phyloP scores from a whole-genome alignment of 1,284 basidiomycete species.

The Cutaneotrichosporon mucoides region DNA sequence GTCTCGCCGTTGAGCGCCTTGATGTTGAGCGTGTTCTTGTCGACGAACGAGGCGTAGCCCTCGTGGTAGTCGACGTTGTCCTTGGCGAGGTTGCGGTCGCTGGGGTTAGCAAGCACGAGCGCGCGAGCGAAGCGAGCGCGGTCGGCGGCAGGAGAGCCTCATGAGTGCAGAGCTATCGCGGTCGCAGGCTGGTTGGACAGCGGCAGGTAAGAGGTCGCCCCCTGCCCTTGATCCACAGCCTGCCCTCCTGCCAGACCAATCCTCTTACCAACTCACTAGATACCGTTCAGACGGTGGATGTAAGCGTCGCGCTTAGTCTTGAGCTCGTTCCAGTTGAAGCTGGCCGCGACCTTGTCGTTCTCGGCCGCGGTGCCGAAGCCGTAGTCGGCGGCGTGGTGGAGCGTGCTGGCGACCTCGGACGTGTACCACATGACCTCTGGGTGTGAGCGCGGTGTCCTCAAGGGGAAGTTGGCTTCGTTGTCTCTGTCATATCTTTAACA shows the following conservation, averaged over 20 bases:
- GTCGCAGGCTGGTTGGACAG: too few species aligned
- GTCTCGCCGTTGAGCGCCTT: slow-evolving; percentile 58
- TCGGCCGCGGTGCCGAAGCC: slow-evolving; percentile 60
- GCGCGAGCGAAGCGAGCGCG: too few species aligned
- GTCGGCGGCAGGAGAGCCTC: too few species aligned
- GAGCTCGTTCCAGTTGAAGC: slow-evolving; percentile 86
- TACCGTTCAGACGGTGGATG: slow-evolving; percentile 82
- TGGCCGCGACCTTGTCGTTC: slow-evolving; percentile 53
- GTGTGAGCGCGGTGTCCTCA: slow-evolving; percentile 2
- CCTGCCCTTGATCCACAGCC: too few species aligned
- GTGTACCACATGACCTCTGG: slow-evolving; percentile 98
- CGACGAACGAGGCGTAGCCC: slow-evolving; percentile 71
- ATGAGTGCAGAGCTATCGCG: too few species aligned
- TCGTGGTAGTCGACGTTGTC: slow-evolving; percentile 86
- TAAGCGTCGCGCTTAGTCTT: slow-evolving; percentile 95
- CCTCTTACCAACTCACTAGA: slow-evolving; percentile 57
- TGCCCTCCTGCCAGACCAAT: too few species aligned
- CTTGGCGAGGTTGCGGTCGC: slow-evolving; percentile 74
- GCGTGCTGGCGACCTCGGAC: slow-evolving; percentile 82
- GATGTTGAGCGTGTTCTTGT: slow-evolving; percentile 64
- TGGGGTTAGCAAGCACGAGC: slow-evolving; percentile 13
- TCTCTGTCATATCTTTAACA: too few species aligned
- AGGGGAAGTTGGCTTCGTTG: too few species aligned
- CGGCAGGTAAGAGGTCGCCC: too few species aligned
- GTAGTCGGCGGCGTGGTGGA: slow-evolving; percentile 69